Evolutionary conservation across 352 stramenopile species (phyloP).

Genomic region (Lagenidium giganteum): DNA sequence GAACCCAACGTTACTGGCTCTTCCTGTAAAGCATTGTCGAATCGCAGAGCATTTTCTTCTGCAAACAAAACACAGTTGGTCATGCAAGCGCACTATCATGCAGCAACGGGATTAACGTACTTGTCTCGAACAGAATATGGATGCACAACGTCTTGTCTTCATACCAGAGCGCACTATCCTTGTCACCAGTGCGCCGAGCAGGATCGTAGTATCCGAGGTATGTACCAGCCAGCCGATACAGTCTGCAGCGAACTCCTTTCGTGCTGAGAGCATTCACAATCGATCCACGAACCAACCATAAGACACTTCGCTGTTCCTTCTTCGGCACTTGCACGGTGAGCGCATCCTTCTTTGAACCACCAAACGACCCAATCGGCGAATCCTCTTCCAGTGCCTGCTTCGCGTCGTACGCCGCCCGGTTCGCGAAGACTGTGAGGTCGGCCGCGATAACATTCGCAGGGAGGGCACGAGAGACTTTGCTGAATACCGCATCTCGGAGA

Average conservation of each 20-base stretch:
- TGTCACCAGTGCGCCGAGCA: conserved; percentile 7
- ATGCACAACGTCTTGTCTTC: conserved; percentile 8
- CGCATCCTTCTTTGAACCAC: conserved; percentile 7
- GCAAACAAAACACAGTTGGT: background rate
- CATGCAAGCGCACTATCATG: background rate
- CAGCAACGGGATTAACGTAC: conserved; percentile 5
- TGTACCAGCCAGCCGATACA: conserved; percentile 9
- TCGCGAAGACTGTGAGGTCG: conserved; percentile 4
- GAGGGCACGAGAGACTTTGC: too few relatives aligned
- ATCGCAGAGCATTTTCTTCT: conserved; percentile 11
- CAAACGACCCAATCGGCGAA: conserved; percentile 8
- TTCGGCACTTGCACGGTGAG: too few relatives aligned
- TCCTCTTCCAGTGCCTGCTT: conserved; percentile 8
- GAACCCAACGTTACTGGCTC: conserved; percentile 1
- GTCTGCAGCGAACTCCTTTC: conserved; percentile 4
- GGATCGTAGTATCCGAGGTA: conserved; percentile 17
- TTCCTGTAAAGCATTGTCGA: conserved; percentile 10
- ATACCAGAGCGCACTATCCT: conserved; percentile 9
- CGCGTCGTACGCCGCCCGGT: background rate
- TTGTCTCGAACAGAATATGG: conserved; percentile 13
- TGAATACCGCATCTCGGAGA: too few relatives aligned
- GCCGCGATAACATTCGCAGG: too few relatives aligned
- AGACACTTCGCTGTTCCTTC: background rate
- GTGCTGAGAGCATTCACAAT: conserved; percentile 9
- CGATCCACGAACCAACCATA: conserved; percentile 14